phyloP scores from a whole-genome alignment of 2,329 filamentous ascomycete species.

The Penicillium occitanis region DNA sequence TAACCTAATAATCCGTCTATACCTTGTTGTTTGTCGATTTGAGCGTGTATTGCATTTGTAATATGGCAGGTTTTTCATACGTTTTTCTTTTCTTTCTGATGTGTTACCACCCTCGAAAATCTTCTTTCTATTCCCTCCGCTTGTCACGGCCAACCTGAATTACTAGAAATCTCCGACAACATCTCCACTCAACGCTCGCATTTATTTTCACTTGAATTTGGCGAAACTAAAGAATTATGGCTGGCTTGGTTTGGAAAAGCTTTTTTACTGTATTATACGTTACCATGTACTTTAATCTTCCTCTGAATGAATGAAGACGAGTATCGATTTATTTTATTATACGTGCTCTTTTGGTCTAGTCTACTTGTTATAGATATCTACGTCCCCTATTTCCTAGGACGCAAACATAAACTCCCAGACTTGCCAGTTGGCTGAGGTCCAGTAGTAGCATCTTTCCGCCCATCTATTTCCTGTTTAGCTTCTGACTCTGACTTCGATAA shows the following conservation, averaged over 20 bases:
- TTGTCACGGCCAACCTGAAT: slow-evolving; percentile 9
- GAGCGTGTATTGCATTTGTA: slow-evolving; percentile 24
- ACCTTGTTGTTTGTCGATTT: slow-evolving; percentile 19
- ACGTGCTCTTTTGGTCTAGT: neutral
- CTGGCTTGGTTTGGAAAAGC: slow-evolving; percentile 8
- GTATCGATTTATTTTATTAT: neutral
- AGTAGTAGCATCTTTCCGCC: neutral
- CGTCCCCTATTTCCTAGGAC: neutral
- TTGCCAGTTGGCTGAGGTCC: neutral
- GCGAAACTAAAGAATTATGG: slow-evolving; percentile 15
- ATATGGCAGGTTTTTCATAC: slow-evolving; percentile 19
- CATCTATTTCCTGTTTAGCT: neutral
- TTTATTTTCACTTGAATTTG: slow-evolving; percentile 14
- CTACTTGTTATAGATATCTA: neutral
- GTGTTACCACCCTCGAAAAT: slow-evolving; percentile 14
- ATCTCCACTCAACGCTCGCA: slow-evolving; percentile 20
- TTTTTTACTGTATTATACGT: slow-evolving; percentile 15
- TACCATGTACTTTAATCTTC: slow-evolving; percentile 18
- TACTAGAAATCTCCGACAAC: slow-evolving; percentile 9
- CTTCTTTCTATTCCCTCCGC: slow-evolving; percentile 7
- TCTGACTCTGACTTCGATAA: neutral
- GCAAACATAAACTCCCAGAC: neutral
- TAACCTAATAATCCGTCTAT: neutral
- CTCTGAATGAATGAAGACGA: slow-evolving; percentile 8
- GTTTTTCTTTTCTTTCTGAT: slow-evolving; percentile 16